Evolutionary conservation across 2,329 filamentous ascomycete genomes (phyloP).

Genomic region (Hymenotorrendiella dingleyae): DNA sequence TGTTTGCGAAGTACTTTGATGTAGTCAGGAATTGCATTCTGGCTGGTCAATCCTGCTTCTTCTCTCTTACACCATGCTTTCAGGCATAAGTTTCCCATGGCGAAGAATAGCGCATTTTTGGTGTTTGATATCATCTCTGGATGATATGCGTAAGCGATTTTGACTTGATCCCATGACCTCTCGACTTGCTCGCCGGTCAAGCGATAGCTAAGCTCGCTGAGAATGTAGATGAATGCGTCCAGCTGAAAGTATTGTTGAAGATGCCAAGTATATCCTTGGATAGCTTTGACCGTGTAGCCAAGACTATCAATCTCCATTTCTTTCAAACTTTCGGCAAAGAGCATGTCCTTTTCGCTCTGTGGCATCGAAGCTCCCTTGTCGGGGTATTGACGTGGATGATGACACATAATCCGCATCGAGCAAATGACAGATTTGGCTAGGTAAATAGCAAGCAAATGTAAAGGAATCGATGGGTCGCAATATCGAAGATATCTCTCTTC

Average conservation of each 20-base stretch:
- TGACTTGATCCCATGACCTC: constrained; percentile 29
- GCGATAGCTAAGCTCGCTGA: constrained; percentile 31
- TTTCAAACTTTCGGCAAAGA: constrained; percentile 32
- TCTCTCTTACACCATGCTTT: constrained; percentile 29
- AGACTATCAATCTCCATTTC: constrained; percentile 32
- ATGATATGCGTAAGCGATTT: constrained; percentile 26
- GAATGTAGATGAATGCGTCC: constrained; percentile 32
- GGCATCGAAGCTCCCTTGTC: constrained; percentile 29
- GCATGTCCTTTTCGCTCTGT: constrained; percentile 29
- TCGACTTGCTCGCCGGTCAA: constrained; percentile 26
- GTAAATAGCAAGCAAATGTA: constrained; percentile 31
- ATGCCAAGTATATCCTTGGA: constrained; percentile 32
- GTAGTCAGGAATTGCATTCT: constrained; percentile 14
- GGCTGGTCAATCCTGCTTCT: constrained; percentile 15
- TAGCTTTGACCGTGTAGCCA: constrained; percentile 24
- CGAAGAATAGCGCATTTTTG: constrained; percentile 24
- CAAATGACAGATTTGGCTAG: constrained; percentile 26
- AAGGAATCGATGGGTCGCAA: constrained; percentile 36
- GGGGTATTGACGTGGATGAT: constrained; percentile 28
- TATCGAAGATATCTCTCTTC: constrained; percentile 37
- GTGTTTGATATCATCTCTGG: constrained; percentile 25
- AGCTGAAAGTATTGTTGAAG: constrained; percentile 31
- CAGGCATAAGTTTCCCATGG: constrained; percentile 26
- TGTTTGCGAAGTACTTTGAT: constrained; percentile 21
- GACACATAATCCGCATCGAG: constrained; percentile 30